phyloP scores from a whole-genome alignment of 2,329 filamentous ascomycete genomes.

The Diaporthe caulivora region DNA sequence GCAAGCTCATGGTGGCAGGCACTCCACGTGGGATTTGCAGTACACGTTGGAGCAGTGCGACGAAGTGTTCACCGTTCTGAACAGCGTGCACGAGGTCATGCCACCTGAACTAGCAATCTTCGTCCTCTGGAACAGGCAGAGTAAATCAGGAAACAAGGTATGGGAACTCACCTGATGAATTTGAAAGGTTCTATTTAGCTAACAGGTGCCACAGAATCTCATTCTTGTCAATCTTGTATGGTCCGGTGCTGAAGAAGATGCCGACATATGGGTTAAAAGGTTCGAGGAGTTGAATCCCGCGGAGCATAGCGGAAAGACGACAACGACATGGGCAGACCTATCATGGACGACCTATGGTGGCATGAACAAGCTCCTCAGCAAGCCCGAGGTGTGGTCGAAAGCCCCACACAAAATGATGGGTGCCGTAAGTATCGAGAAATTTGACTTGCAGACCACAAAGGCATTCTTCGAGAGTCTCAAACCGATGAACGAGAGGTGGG shows the following conservation, averaged over 20 bases:
- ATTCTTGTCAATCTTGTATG: slow-evolving; percentile 22
- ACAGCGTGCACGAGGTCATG: slow-evolving; percentile 3
- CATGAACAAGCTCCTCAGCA: slow-evolving; percentile 14
- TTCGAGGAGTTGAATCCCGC: neutral
- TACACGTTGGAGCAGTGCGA: slow-evolving; percentile 14
- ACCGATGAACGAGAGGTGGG: slow-evolving; percentile 25
- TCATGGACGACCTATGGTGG: slow-evolving; percentile 27
- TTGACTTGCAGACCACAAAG: neutral
- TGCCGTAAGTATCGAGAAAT: slow-evolving; percentile 14
- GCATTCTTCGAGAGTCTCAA: slow-evolving; percentile 7
- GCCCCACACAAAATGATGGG: slow-evolving; percentile 10
- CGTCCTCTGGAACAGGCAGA: slow-evolving; percentile 12
- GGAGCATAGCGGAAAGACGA: slow-evolving; percentile 3
- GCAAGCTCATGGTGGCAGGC: neutral
- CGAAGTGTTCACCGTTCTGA: neutral
- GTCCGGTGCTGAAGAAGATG: neutral
- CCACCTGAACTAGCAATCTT: slow-evolving; percentile 13
- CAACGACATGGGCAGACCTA: neutral
- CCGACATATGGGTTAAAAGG: neutral
- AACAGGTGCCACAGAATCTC: neutral
- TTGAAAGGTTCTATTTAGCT: no score
- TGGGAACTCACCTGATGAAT: no score
- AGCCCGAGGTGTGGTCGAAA: slow-evolving; percentile 12
- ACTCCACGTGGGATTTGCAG: slow-evolving; percentile 22
- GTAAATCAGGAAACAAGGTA: neutral